A percentile compares a stretch with the other conserved stretches of the same genome.
Evolutionary conservation across 169 alveolate species (phyloP).

Genomic region (Plasmodium reichenowi): DNA sequence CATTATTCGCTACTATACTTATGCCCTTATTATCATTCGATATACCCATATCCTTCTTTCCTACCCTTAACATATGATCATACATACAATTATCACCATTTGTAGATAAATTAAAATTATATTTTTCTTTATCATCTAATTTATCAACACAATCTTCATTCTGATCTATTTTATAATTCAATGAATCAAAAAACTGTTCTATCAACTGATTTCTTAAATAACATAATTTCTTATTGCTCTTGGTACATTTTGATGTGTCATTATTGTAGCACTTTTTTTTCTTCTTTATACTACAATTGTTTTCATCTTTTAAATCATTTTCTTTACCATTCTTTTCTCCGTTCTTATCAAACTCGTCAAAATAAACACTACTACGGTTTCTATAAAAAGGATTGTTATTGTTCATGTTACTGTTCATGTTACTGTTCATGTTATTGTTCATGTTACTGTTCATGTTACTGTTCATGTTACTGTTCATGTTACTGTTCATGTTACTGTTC

Average conservation of each 20-base stretch:
- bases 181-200: constrained; percentile 32
- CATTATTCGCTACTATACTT: too few species aligned
- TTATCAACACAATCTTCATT: not conserved
- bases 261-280: constrained; percentile 20
- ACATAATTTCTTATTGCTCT: constrained; percentile 15
- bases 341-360: too few species aligned
- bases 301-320: too few species aligned
- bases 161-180: constrained; percentile 5
- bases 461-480: not conserved
- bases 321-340: not conserved
- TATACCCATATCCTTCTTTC: too few species aligned
- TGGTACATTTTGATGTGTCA: not conserved
- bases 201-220: constrained; percentile 33
- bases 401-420: too few species aligned
- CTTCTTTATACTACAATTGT: not conserved
- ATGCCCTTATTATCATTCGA: too few species aligned
- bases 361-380: too few species aligned
- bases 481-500: not conserved
- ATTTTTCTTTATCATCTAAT: constrained; percentile 11
- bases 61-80: too few species aligned
- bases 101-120: not conserved
- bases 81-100: too few species aligned
- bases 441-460: not conserved
- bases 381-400: too few species aligned
- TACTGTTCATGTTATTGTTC: not conserved